phyloP scores from a whole-genome alignment of 495 filamentous ascomycete species.

The Astrocystis sublimbata region DNA sequence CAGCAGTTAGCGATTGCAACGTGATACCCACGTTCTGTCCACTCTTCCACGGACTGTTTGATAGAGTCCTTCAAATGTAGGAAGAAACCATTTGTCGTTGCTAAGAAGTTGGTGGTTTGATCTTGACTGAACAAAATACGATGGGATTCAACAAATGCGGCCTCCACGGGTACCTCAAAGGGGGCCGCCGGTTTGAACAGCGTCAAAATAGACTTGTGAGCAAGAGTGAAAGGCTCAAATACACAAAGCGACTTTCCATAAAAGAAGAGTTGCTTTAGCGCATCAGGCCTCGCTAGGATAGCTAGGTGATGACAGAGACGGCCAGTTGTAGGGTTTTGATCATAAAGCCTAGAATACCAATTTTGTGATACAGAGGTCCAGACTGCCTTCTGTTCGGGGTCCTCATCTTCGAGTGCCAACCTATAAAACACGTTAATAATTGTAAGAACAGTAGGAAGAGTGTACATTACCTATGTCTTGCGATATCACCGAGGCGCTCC shows the following conservation, averaged over 20 bases:
- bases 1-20: conserved; percentile 49
- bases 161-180: conserved; percentile 39
- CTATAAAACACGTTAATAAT: conserved; percentile 17
- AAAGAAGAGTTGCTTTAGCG: conserved; percentile 67
- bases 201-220: conserved; percentile 67
- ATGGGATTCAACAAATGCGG: conserved; percentile 63
- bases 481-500: conserved; percentile 76
- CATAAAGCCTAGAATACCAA: conserved; percentile 78
- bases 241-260: conserved; percentile 51
- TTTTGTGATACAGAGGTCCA: conserved; percentile 70
- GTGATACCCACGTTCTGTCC: conserved; percentile 69
- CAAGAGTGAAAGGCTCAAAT: conserved; percentile 56
- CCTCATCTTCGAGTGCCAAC: conserved; percentile 74
- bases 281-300: conserved; percentile 68
- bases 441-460: not conserved
- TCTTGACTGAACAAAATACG: conserved; percentile 66
- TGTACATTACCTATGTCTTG: conserved; percentile 35
- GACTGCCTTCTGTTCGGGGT: conserved; percentile 63
- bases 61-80: conserved; percentile 60
- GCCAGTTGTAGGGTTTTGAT: conserved; percentile 65
- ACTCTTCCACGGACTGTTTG: conserved; percentile 55
- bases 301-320: conserved; percentile 78
- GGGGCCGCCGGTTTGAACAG: conserved; percentile 62
- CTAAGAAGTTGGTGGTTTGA: conserved; percentile 52
- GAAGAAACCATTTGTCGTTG: conserved; percentile 51